Evolutionary conservation across 805 yeast species (phyloP), one percentile per base, ranked within the genome.

Genomic region (Komagataella pastoris): DNA sequence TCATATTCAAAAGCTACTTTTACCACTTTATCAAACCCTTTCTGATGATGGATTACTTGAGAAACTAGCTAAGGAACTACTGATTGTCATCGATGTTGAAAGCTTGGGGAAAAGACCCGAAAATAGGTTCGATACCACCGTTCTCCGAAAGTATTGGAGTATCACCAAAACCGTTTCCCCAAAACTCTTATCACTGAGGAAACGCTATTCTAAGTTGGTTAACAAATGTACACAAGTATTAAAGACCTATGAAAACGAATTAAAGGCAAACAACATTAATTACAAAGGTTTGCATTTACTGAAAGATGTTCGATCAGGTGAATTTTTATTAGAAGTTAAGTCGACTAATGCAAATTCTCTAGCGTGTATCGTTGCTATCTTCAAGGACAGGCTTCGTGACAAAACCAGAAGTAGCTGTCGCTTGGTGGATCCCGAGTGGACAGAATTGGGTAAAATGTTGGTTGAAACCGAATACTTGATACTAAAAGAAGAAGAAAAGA

Each of bases 341-440:
- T 55, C 67, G 0, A 56, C 67, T 17, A 50, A 62, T 36, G 40
- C 40, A 1, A 30, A 30, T 30, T 7, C 14, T 14, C 40, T 30
- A 30, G 6, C 18, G 54, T 50, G 1, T 23, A 52, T 8, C 49
- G 53, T 2, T 51, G 59, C 6, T 52, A 55, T 7, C 51, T 56
- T 30, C 40, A 30, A 10, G 40, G 14, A 30, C 4, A 30, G 14
- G 6, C 14, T 30, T 14, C 57, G 54, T 48, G 66, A 66, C 17
- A 61, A 54, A 45, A 57, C 61, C 8, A 66, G 60, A 47, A 49
- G 61, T 1, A 53, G 58, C 0, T 61, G 64, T 3, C 63, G 63
- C 47, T 61, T 82, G 18, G 65, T 73, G 0, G 65, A 68, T 30
- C 64, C 69, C 1, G 72, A 76, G 61, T 81, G 89, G 80, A 63